Percentiles rank a stretch among this genome's conserved stretches.
These are phyloP conservation scores for Ailanthus altissimus DNA, from an alignment of 345 rosid genomes.

Conservation along the genomic window DNA sequence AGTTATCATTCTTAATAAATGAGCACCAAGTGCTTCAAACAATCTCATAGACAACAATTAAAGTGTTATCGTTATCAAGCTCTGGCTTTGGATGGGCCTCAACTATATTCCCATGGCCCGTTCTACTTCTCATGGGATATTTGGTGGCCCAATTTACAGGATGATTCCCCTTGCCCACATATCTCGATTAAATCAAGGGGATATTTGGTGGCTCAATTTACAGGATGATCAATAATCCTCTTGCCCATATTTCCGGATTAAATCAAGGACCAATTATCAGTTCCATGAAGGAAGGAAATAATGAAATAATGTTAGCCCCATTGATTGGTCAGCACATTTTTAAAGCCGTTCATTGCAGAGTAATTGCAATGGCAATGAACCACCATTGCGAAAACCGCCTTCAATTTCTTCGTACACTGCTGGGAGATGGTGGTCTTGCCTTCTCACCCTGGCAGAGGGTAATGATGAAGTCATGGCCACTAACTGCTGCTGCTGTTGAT, in stretches of 20 bases:
- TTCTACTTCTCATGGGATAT: not conserved
- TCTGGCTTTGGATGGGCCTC: not conserved
- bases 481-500: conserved; percentile 40
- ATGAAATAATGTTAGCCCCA: conserved; percentile 21
- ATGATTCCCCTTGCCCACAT: not conserved
- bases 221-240: not conserved
- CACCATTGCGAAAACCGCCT: conserved; percentile 35
- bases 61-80: not conserved
- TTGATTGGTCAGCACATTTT: conserved; percentile 15
- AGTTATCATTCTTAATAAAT: not conserved
- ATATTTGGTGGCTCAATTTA: not conserved
- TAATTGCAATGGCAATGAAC: conserved; percentile 54
- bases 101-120: not conserved
- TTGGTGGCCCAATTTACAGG: not conserved
- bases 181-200: not conserved
- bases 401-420: conserved; percentile 40
- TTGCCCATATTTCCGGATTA: not conserved
- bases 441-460: conserved; percentile 40
- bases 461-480: conserved; percentile 43
- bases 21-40: not conserved
- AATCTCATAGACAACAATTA: not conserved
- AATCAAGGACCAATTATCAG: conserved; percentile 1
- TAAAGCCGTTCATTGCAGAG: conserved; percentile 57
- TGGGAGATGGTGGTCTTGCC: conserved; percentile 53
- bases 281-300: conserved; percentile 19